Evolutionary conservation across 441 rosid genomes (phyloP).

Genomic region (Populus tomentosa): DNA sequence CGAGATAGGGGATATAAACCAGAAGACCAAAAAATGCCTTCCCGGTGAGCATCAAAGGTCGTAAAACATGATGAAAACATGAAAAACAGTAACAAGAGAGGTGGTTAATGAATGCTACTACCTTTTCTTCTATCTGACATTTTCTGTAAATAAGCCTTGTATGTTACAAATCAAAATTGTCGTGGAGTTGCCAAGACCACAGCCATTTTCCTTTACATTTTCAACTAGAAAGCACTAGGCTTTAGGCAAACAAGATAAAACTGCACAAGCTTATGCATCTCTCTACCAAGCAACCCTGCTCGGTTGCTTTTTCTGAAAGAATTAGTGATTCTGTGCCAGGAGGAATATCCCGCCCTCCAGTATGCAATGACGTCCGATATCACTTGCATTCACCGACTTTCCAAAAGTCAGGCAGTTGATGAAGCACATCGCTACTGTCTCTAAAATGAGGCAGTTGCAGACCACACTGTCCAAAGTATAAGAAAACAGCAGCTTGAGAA

Average conservation of each 20-base stretch:
- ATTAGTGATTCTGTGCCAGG: conserved; percentile 14
- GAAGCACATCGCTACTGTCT: not conserved
- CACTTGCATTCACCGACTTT: not conserved
- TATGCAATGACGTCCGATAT: not conserved
- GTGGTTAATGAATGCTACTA: conserved; percentile 27
- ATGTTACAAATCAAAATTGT: conserved; percentile 67
- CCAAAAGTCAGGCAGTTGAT: not conserved
- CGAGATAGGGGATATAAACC: not conserved
- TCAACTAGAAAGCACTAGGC: conserved; percentile 29
- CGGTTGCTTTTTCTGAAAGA: conserved; percentile 22
- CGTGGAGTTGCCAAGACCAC: conserved; percentile 33
- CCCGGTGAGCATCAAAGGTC: not conserved
- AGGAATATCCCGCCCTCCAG: not conserved
- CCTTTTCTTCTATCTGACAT: conserved; percentile 34
- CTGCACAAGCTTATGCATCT: conserved; percentile 23
- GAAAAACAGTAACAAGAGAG: conserved; percentile 9
- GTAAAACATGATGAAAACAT: not conserved
- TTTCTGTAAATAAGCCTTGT: conserved; percentile 36
- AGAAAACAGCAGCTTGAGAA: conserved; percentile 14
- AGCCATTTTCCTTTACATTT: conserved; percentile 30
- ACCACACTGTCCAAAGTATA: conserved; percentile 8
- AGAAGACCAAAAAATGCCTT: not conserved
- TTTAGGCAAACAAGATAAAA: conserved; percentile 23
- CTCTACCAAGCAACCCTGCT: conserved; percentile 21
- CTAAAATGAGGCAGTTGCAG: not conserved